A percentile compares a stretch with the other conserved stretches of the same genome.
Evolutionary conservation across 129 eudicot genomes (phyloP).

Genomic region (Silybum marianum): DNA sequence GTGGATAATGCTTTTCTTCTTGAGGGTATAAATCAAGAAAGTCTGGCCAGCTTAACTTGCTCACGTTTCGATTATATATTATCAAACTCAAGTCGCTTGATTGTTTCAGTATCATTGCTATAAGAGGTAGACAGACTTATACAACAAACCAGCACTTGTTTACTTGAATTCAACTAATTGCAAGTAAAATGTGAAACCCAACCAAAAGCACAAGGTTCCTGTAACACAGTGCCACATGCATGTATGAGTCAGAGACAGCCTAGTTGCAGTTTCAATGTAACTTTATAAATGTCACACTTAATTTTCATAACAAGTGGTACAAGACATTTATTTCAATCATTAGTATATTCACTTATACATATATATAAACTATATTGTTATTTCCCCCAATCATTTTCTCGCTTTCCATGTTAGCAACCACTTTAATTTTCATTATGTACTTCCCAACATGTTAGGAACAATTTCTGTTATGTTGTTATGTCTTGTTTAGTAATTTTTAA

Average conservation of each 20-base stretch:
- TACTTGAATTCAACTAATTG: neutral
- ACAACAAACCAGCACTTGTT: neutral
- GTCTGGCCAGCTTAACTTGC: neutral
- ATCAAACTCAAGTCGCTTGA: neutral
- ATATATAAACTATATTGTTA: neutral
- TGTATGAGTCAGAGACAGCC: neutral
- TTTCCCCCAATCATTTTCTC: neutral
- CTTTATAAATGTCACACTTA: neutral
- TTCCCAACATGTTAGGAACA: neutral
- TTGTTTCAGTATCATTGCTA: neutral
- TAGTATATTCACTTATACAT: neutral
- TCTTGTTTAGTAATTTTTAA: too few species aligned
- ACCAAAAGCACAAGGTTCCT: neutral
- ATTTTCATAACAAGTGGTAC: slow-evolving; percentile 1
- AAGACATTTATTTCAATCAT: neutral
- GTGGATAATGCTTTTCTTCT: neutral
- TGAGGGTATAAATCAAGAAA: neutral
- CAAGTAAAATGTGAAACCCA: neutral
- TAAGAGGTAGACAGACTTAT: neutral
- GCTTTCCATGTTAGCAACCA: neutral
- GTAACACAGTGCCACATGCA: neutral
- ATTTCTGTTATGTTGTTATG: neutral
- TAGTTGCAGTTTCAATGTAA: neutral
- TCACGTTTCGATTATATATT: neutral
- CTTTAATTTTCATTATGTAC: neutral